Evolutionary conservation across 805 yeast genomes (phyloP).

Genomic region (Tetrapisispora taiwanensis): DNA sequence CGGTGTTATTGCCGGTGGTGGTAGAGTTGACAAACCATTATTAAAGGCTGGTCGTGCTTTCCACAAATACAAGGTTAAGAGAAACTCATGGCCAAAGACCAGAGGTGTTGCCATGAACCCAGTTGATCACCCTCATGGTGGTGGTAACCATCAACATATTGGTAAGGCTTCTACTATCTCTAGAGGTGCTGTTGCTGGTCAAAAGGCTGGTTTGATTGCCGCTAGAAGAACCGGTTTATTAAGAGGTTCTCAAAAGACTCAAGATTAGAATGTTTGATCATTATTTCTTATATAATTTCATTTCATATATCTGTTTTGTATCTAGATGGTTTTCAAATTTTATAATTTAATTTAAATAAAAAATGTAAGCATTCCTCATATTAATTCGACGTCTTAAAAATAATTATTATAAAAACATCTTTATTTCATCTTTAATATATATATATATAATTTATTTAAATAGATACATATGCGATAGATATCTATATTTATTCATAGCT

Average conservation of each 20-base stretch:
- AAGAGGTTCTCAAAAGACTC: slow-evolving; percentile 97
- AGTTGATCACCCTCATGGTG: slow-evolving; percentile 99
- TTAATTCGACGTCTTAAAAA: not conserved
- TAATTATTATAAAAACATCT: not conserved
- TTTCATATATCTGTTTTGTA: slow-evolving; percentile 9
- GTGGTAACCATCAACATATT: slow-evolving; percentile 99
- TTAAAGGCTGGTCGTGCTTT: slow-evolving; percentile 99
- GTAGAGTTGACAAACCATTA: slow-evolving; percentile 99
- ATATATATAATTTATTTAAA: too few relatives aligned
- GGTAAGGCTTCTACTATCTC: slow-evolving; percentile 99
- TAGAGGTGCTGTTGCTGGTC: slow-evolving; percentile 99
- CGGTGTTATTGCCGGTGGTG: slow-evolving; percentile 99
- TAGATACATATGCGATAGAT: too few relatives aligned
- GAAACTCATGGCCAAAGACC: slow-evolving; percentile 99
- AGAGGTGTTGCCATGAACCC: slow-evolving; percentile 99
- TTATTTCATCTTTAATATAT: not conserved
- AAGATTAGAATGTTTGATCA: slow-evolving; percentile 35
- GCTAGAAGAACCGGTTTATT: slow-evolving; percentile 99
- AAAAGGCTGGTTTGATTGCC: slow-evolving; percentile 99
- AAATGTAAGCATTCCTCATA: slow-evolving; percentile 6
- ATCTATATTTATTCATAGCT: too few relatives aligned
- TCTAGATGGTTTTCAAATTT: slow-evolving; percentile 12
- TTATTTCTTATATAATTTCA: slow-evolving; percentile 3
- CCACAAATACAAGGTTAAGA: slow-evolving; percentile 99
- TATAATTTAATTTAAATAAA: slow-evolving; percentile 4